These are phyloP conservation scores for Vitis cinerea DNA, from an alignment of 164 flowering plant genomes.

Conservation along the genomic window DNA sequence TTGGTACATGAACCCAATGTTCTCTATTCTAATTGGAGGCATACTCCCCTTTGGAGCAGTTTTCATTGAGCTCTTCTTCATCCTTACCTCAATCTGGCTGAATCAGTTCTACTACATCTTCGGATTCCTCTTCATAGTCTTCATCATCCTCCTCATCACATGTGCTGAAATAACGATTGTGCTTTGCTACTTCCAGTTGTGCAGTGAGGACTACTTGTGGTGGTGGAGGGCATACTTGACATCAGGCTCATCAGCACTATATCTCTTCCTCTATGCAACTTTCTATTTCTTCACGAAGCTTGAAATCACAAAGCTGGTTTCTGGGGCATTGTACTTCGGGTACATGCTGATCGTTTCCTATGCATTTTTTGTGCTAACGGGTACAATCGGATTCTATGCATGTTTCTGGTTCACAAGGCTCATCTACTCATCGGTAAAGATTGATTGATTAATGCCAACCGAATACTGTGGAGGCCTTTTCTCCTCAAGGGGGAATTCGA, in stretches of 20 bases:
- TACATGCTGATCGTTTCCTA: conserved; percentile 65
- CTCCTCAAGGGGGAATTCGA: neutral
- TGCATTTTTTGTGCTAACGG: conserved; percentile 59
- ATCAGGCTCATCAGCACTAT: conserved; percentile 59
- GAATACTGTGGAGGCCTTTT: neutral
- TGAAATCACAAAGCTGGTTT: conserved; percentile 59
- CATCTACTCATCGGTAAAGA: conserved; percentile 63
- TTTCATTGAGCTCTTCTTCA: conserved; percentile 69
- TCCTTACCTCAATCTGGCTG: conserved; percentile 66
- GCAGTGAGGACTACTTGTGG: conserved; percentile 65
- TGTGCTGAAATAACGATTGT: conserved; percentile 62
- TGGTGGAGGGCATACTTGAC: conserved; percentile 69
- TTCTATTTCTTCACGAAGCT: conserved; percentile 70
- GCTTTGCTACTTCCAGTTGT: conserved; percentile 63
- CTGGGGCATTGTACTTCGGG: conserved; percentile 57
- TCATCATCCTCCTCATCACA: conserved; percentile 52
- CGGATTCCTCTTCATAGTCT: conserved; percentile 61
- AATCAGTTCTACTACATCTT: conserved; percentile 66
- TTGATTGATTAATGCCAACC: conserved; percentile 28
- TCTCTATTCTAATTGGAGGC: conserved; percentile 61
- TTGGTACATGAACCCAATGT: conserved; percentile 61
- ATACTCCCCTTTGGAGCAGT: conserved; percentile 68
- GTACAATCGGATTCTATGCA: conserved; percentile 60
- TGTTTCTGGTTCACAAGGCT: conserved; percentile 69
- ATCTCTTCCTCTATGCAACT: conserved; percentile 60